Conservation (phyloP, 257 asterid genomes). For the Solanum paucissectum region DNA sequence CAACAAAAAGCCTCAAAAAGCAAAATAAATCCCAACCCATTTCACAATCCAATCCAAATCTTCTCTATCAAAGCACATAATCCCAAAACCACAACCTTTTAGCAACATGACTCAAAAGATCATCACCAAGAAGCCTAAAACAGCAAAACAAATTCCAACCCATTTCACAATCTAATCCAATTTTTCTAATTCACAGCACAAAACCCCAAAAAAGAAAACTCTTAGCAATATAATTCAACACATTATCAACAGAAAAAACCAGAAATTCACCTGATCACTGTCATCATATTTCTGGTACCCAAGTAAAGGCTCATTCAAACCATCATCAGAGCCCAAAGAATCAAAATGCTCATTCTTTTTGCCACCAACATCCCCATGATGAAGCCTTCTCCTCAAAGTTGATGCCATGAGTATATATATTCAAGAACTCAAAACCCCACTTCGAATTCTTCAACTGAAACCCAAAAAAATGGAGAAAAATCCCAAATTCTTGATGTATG, state of each 20-base stretch:
- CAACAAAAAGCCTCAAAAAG: background rate
- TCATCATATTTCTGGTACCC: conserved; percentile 21
- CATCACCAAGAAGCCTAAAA: background rate
- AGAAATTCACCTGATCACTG: conserved; percentile 29
- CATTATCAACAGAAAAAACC: background rate
- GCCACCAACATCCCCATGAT: conserved; percentile 71
- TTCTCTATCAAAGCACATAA: background rate
- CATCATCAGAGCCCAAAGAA: conserved; percentile 31
- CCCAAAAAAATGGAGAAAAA: background rate
- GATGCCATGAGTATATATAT: conserved; percentile 37
- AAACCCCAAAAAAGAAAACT: background rate
- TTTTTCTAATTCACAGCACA: background rate
- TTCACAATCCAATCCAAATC: background rate
- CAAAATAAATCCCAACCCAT: background rate
- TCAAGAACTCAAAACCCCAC: background rate
- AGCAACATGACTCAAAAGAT: background rate
- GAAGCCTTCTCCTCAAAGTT: conserved; percentile 74
- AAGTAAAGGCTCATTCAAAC: conserved; percentile 77
- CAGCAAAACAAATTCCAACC: background rate
- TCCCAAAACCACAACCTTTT: background rate
- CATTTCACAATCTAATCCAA: background rate
- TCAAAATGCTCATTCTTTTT: conserved; percentile 38
- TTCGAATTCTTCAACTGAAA: background rate
- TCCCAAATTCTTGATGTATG: background rate
- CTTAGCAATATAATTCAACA: background rate